Conservation (phyloP, 140 eudicot species). For the Oenanthe javanica region DNA sequence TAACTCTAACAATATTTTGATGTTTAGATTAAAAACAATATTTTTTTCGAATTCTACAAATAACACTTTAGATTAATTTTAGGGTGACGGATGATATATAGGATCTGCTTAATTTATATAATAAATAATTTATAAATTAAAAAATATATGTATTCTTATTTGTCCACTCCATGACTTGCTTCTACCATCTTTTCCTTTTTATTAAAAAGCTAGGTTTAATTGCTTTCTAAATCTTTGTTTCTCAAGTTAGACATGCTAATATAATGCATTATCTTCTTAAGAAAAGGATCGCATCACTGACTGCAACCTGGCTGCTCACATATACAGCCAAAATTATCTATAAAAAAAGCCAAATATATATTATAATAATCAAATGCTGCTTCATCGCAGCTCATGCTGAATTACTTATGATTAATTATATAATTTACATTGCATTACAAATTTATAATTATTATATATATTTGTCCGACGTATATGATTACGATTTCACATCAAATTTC, state of each 20-base stretch:
- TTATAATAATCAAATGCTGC: conserved; percentile 7
- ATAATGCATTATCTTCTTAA: conserved; percentile 9
- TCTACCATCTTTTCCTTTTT: conserved; percentile 16
- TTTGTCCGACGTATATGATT: neutral
- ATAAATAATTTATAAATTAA: no score
- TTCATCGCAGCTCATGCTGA: conserved; percentile 3
- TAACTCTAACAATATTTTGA: no score
- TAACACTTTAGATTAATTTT: no score
- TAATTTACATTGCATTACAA: neutral
- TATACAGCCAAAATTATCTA: neutral
- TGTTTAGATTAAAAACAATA: no score
- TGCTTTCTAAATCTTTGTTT: conserved; percentile 35
- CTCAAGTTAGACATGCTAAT: conserved; percentile 27
- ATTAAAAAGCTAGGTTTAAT: neutral
- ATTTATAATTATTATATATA: neutral
- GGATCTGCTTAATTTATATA: no score
- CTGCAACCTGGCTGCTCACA: conserved; percentile 16
- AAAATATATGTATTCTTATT: no score
- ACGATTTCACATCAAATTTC: conserved; percentile 6
- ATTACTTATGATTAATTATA: neutral
- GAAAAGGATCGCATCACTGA: conserved; percentile 8
- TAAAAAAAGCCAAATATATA: neutral
- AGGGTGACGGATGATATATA: no score
- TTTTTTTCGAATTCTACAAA: no score
- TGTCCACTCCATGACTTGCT: conserved; percentile 10